Evolutionary conservation across 345 rosid species (phyloP), one percentile per base, ranked within the genome.

Genomic region (Nephelium lappaceum): DNA sequence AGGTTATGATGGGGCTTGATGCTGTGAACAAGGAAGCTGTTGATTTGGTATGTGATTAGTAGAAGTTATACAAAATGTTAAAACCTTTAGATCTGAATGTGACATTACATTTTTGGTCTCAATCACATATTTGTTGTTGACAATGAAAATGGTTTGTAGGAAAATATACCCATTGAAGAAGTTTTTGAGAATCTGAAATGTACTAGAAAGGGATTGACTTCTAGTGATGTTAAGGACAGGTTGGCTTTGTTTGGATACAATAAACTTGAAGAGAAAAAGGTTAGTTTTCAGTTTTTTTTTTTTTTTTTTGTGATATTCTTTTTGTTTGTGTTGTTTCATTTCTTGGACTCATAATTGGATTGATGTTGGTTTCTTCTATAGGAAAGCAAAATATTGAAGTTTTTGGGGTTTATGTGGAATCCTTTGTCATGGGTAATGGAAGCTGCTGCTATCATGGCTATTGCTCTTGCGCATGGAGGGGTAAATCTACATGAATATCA

Each of bases 341-440:
- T 71, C 19, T 72, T 55, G 16, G 53, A 14, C 31, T 19, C 14
- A 18, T 51, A 57, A 42, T 18, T 73, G 42, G 71, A 61, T 70
- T 71, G 73, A 61, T 72, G 66, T 7, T n/a, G 43, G 62, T 19
- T 83, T 71, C 47, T 69, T 82, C 8, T 55, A 36, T 86, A 89
- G 92, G 92, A 90, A 78, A 90, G 84, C 69, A 86, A 86, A 81
- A 39, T 90, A 38, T 83, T 88, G 57, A 90, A 90, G 85, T 90
- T 88, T 67, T 73, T 88, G 72, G 89, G 93, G 27, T 88, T 89
- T 70, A 88, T 88, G 93, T 90, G 91, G 90, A 92, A 89, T 82
- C 93, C 91, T 80, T 82, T 88, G 43, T 90, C 95, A 82, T 88
- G 92, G 92, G 93, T 90, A 55, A 90, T 90, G 93, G 92, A 88